These are phyloP conservation scores for Vachellia collinsii DNA, from an alignment of 306 rosid species.

Conservation along the genomic window DNA sequence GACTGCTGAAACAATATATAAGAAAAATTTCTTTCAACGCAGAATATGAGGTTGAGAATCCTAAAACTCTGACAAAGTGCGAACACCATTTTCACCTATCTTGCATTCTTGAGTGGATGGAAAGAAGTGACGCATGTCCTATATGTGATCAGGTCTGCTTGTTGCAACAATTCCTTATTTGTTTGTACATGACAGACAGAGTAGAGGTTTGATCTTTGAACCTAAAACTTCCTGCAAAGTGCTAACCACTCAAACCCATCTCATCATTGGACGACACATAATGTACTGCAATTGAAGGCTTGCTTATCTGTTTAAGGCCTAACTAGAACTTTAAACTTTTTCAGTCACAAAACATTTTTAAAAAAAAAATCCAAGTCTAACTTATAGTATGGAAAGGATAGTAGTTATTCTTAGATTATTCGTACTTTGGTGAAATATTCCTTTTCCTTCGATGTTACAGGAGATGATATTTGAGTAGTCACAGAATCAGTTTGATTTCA, in stretches of 20 bases:
- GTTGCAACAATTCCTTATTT: background rate
- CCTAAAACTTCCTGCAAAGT: background rate
- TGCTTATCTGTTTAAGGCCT: slow-evolving; percentile 41
- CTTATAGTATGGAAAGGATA: background rate
- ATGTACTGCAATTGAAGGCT: background rate
- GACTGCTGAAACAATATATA: slow-evolving; percentile 24
- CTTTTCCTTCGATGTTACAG: slow-evolving; percentile 36
- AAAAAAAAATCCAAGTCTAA: slow-evolving; percentile 6
- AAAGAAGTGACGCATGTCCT: slow-evolving; percentile 79
- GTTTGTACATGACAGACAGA: background rate
- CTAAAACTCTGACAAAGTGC: slow-evolving; percentile 60
- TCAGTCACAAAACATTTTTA: slow-evolving; percentile 43
- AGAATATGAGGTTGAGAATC: slow-evolving; percentile 71
- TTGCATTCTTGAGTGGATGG: slow-evolving; percentile 89
- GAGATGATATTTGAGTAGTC: slow-evolving; percentile 48
- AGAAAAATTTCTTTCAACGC: slow-evolving; percentile 18
- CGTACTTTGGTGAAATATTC: background rate
- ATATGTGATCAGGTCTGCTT: slow-evolving; percentile 67
- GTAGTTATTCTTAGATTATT: background rate
- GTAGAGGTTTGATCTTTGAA: background rate
- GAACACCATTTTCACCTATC: slow-evolving; percentile 77
- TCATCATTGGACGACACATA: background rate
- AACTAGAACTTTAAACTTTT: slow-evolving; percentile 44
- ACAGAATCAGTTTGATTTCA: slow-evolving; percentile 25
- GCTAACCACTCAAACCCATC: background rate